Conservation (phyloP, 352 stramenopile genomes). For the Phytophthora sansomeana region DNA sequence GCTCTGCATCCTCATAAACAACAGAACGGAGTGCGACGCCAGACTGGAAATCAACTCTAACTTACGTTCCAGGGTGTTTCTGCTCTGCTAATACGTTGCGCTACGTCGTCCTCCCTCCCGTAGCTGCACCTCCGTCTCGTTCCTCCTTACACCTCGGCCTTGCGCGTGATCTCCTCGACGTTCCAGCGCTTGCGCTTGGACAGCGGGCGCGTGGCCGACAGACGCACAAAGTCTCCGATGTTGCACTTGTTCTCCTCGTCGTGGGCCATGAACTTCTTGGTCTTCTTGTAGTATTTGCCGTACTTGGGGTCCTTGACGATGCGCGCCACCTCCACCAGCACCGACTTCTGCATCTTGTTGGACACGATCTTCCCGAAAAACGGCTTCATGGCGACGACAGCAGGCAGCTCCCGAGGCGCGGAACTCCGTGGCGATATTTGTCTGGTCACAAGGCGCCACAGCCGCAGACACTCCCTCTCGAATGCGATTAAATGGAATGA, state of each 20-base stretch:
- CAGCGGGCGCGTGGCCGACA: conserved; percentile 79
- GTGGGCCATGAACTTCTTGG: conserved; percentile 98
- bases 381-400: conserved; percentile 73
- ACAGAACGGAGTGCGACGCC: conserved; percentile 26
- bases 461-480: background rate
- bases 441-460: conserved; percentile 30
- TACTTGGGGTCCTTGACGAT: conserved; percentile 96
- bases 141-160: conserved; percentile 77
- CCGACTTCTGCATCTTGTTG: conserved; percentile 97
- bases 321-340: conserved; percentile 95
- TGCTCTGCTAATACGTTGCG: conserved; percentile 32
- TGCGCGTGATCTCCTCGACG: conserved; percentile 90
- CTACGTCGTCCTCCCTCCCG: conserved; percentile 2
- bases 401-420: background rate
- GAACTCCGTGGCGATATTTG: conserved; percentile 23
- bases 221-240: conserved; percentile 88
- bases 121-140: background rate
- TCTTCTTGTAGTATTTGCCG: conserved; percentile 95
- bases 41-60: conserved; percentile 51
- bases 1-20: conserved; percentile 10
- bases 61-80: conserved; percentile 54
- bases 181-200: conserved; percentile 92
- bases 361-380: conserved; percentile 96
- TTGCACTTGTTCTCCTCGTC: conserved; percentile 95
- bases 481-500: too few species aligned